Evolutionary conservation across 1,284 basidiomycete genomes (phyloP).

Genomic region (Ustilago esculenta): DNA sequence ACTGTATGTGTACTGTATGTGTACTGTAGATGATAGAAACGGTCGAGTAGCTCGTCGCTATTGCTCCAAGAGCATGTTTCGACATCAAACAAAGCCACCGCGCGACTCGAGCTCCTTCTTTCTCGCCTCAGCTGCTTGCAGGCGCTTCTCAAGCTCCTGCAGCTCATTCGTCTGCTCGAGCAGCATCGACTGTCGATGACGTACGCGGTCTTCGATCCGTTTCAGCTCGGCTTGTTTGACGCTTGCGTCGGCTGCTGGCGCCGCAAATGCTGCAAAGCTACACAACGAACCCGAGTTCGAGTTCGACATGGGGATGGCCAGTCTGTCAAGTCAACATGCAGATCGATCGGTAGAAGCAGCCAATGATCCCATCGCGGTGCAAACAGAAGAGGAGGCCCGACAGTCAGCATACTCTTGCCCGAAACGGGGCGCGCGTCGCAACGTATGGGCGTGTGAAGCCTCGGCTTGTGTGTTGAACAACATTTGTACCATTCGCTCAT

Average conservation of each 20-base stretch:
- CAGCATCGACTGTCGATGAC: constrained; percentile 52
- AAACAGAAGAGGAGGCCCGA: no score
- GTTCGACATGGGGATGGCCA: constrained; percentile 29
- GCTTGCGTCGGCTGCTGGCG: constrained; percentile 3
- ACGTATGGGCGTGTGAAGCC: no score
- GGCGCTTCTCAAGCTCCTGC: constrained; percentile 54
- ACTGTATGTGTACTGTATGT: no score
- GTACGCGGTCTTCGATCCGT: constrained; percentile 50
- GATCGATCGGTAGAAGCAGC: no score
- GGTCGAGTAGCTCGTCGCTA: no score
- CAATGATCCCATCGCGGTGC: background rate
- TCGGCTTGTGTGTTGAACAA: no score
- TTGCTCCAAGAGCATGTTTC: no score
- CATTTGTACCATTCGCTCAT: constrained; percentile 42
- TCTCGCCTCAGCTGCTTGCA: constrained; percentile 56
- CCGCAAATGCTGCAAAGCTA: constrained; percentile 7
- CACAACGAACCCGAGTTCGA: constrained; percentile 37
- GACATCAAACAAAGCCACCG: constrained; percentile 34
- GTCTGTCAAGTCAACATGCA: constrained; percentile 13
- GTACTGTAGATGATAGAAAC: no score
- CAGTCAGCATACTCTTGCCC: background rate
- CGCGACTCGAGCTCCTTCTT: constrained; percentile 52
- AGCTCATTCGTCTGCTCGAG: constrained; percentile 56
- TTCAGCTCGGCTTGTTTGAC: constrained; percentile 26
- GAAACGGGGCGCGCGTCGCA: no score